Evolutionary conservation across 495 filamentous ascomycete genomes (phyloP).

Genomic region (Xylaria curta): DNA sequence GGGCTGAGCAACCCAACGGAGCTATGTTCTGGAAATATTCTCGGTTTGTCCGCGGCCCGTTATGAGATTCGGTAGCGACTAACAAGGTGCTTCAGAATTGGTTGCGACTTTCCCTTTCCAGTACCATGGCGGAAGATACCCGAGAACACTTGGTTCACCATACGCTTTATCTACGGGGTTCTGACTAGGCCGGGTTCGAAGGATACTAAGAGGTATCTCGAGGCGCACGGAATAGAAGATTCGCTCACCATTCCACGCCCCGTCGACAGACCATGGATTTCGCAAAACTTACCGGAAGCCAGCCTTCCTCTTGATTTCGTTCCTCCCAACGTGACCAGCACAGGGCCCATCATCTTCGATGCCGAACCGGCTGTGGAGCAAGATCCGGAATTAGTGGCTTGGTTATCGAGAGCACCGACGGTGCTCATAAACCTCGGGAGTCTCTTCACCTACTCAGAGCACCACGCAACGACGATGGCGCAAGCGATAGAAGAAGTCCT

Average conservation of each 20-base stretch:
- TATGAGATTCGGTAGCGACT: constrained; percentile 4
- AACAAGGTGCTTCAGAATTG: constrained; percentile 20
- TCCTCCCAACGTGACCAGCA: constrained; percentile 54
- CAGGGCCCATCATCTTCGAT: constrained; percentile 48
- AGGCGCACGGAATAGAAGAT: constrained; percentile 22
- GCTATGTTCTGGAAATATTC: constrained; percentile 41
- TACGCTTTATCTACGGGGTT: constrained; percentile 21
- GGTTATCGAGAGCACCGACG: constrained; percentile 52
- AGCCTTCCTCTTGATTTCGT: constrained; percentile 46
- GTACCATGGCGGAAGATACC: constrained; percentile 44
- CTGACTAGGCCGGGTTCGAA: neutral
- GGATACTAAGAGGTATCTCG: constrained; percentile 7
- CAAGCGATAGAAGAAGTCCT: constrained; percentile 47
- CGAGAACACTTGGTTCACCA: constrained; percentile 49
- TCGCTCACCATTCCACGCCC: constrained; percentile 6
- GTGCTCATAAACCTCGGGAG: constrained; percentile 59
- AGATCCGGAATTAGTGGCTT: constrained; percentile 52
- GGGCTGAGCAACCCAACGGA: constrained; percentile 44
- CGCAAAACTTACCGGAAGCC: constrained; percentile 40
- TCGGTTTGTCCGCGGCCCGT: constrained; percentile 25
- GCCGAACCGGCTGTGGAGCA: constrained; percentile 41
- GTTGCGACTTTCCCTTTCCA: constrained; percentile 24
- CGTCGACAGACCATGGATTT: constrained; percentile 12
- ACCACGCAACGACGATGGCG: constrained; percentile 45
- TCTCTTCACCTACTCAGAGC: constrained; percentile 35